Conservation (phyloP, 345 rosid species). For the Lagerstroemia speciosa region DNA sequence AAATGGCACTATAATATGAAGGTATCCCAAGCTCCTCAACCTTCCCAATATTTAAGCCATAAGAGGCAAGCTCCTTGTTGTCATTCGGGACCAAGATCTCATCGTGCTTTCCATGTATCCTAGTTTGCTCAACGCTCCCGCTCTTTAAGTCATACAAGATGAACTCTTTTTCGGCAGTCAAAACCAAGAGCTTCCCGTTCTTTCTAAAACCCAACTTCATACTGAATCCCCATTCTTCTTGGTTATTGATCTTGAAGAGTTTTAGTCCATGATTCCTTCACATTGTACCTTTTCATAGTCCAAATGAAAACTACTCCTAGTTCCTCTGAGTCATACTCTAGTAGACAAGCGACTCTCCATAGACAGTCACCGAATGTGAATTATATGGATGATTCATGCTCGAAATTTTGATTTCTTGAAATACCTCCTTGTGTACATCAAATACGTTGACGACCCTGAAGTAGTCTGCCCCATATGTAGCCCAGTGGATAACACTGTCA, state of each 20-base stretch:
- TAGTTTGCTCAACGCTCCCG: conserved; percentile 5
- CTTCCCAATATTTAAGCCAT: too few species aligned
- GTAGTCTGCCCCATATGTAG: conserved; percentile 12
- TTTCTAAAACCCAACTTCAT: conserved; percentile 18
- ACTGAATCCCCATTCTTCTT: conserved; percentile 2
- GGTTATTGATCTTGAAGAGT: conserved; percentile 9
- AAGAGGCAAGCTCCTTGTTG: too few species aligned
- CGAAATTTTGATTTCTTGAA: conserved; percentile 22
- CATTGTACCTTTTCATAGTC: conserved; percentile 22
- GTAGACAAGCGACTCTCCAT: conserved; percentile 10
- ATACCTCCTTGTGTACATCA: conserved; percentile 14
- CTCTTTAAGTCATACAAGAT: conserved; percentile 8
- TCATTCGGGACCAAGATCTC: too few species aligned
- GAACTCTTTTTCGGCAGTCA: conserved; percentile 14
- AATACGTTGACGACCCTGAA: conserved; percentile 12
- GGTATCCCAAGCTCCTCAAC: background rate
- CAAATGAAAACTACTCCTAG: conserved; percentile 24
- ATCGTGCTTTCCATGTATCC: background rate
- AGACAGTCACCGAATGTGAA: conserved; percentile 11
- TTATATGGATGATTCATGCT: conserved; percentile 3
- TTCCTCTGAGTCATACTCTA: conserved; percentile 16
- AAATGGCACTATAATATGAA: conserved; percentile 12
- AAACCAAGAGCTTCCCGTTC: conserved; percentile 16
- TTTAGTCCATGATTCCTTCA: conserved; percentile 21
- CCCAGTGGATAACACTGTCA: conserved; percentile 31